These are phyloP conservation scores for Plectranthus barbatus DNA, from an alignment of 257 asterid genomes.

Conservation along the genomic window DNA sequence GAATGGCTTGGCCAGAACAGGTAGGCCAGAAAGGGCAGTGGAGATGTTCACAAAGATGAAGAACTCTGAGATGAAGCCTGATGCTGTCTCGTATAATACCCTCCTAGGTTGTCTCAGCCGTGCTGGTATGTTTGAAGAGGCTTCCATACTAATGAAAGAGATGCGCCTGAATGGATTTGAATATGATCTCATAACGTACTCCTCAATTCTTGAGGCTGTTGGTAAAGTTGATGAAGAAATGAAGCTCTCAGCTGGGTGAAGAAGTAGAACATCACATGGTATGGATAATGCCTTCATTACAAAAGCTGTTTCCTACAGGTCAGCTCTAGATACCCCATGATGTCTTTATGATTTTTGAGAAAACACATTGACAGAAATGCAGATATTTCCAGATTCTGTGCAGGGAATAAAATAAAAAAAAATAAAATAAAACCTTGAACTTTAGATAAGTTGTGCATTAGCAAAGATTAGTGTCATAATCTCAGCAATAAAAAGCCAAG, in stretches of 20 bases:
- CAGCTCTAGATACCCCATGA: not conserved
- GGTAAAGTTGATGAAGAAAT: constrained; percentile 43
- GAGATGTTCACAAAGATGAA: constrained; percentile 45
- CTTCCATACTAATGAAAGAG: constrained; percentile 51
- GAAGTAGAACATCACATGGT: constrained; percentile 7
- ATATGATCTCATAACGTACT: constrained; percentile 42
- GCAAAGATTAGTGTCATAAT: too few species aligned
- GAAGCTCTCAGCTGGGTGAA: constrained; percentile 16
- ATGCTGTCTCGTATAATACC: constrained; percentile 47
- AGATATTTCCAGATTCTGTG: too few species aligned
- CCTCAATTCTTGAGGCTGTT: constrained; percentile 55
- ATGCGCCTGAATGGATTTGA: constrained; percentile 42
- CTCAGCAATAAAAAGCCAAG: too few species aligned
- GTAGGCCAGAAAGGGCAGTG: constrained; percentile 40
- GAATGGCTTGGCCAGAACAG: constrained; percentile 44
- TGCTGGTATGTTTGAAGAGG: constrained; percentile 58
- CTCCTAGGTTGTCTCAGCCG: constrained; percentile 49
- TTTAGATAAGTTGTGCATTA: too few species aligned
- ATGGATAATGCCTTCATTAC: not conserved
- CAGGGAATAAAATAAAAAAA: too few species aligned
- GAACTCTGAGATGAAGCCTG: constrained; percentile 37
- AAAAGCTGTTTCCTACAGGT: not conserved
- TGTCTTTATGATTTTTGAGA: too few species aligned
- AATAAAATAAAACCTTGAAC: too few species aligned
- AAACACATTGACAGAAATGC: too few species aligned